These are phyloP conservation scores for Rhizoclosmatium sp. DNA, from an alignment of 192 early-diverging fungal species.

Conservation along the genomic window DNA sequence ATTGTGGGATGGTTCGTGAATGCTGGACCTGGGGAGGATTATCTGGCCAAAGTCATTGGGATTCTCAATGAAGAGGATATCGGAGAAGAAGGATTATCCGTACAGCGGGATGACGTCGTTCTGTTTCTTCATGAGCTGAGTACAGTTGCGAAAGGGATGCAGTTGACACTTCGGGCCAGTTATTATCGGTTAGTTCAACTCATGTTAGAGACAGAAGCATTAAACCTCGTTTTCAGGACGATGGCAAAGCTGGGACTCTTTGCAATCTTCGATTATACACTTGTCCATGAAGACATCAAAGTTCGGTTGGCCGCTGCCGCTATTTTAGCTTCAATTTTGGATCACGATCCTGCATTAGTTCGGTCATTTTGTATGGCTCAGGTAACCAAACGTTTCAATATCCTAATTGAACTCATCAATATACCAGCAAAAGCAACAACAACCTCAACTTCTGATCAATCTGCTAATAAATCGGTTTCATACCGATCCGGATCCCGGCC, in stretches of 20 bases:
- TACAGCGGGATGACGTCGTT: slow-evolving; percentile 68
- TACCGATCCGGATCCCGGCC: slow-evolving; percentile 66
- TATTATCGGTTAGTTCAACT: slow-evolving; percentile 67
- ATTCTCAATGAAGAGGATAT: slow-evolving; percentile 59
- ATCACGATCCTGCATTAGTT: slow-evolving; percentile 81
- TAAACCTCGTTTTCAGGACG: slow-evolving; percentile 48
- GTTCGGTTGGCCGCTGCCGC: slow-evolving; percentile 73
- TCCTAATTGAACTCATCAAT: no score
- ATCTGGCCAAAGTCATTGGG: slow-evolving; percentile 75
- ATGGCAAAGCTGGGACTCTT: slow-evolving; percentile 84
- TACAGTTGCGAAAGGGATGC: slow-evolving; percentile 75
- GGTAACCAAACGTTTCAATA: slow-evolving; percentile 25
- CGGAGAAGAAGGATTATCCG: slow-evolving; percentile 56
- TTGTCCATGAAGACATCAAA: slow-evolving; percentile 62
- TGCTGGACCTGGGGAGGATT: slow-evolving; percentile 47
- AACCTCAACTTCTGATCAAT: slow-evolving; percentile 67
- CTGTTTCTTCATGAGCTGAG: slow-evolving; percentile 84
- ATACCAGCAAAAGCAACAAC: slow-evolving; percentile 34
- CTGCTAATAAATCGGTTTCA: slow-evolving; percentile 73
- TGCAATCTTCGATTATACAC: slow-evolving; percentile 73
- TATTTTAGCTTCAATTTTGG: slow-evolving; percentile 75
- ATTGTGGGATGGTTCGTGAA: slow-evolving; percentile 66
- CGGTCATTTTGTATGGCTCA: slow-evolving; percentile 74
- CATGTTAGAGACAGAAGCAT: slow-evolving; percentile 4
- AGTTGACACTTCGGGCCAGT: slow-evolving; percentile 62